A percentile compares a stretch with the other conserved stretches of the same genome.
Evolutionary conservation across 2,329 filamentous ascomycete genomes (phyloP).

Genomic region (Aspergillus caelatus): DNA sequence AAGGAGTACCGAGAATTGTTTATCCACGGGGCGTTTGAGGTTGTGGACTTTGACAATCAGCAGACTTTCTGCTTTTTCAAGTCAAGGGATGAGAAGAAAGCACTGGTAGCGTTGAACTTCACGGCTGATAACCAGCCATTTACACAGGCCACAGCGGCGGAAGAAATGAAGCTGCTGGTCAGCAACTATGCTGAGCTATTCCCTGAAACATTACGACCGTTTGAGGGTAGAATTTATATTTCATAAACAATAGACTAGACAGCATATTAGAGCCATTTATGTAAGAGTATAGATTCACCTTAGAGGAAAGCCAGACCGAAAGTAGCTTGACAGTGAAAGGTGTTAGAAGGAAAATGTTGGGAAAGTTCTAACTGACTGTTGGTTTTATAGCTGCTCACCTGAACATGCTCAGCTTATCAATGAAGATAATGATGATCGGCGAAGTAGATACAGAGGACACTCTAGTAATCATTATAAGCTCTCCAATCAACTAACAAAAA

Average conservation of each 20-base stretch:
- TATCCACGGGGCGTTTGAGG: slow-evolving; percentile 26
- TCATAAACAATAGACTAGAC: neutral
- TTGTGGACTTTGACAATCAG: slow-evolving; percentile 24
- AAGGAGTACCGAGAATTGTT: slow-evolving; percentile 62
- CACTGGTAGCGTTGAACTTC: slow-evolving; percentile 26
- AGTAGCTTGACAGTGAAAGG: neutral
- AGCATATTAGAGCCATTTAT: neutral
- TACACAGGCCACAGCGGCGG: slow-evolving; percentile 5
- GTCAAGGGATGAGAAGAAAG: slow-evolving; percentile 16
- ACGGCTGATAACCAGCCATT: slow-evolving; percentile 16
- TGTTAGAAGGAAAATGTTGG: too few relatives aligned
- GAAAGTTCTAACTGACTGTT: neutral
- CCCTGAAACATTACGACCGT: slow-evolving; percentile 16
- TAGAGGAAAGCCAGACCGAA: neutral
- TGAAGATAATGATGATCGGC: too few relatives aligned
- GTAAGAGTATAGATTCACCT: neutral
- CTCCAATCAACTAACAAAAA: too few relatives aligned
- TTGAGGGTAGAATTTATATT: slow-evolving; percentile 27
- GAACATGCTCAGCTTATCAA: neutral
- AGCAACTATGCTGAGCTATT: slow-evolving; percentile 18
- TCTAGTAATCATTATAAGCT: too few relatives aligned
- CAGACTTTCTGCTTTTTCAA: slow-evolving; percentile 27
- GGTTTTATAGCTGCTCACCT: neutral
- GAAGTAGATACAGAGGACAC: too few relatives aligned
- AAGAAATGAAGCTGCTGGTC: slow-evolving; percentile 22